Base-by-base conservation (phyloP, 2,329 filamentous ascomycete species). In the Orbilia javanica region DNA sequence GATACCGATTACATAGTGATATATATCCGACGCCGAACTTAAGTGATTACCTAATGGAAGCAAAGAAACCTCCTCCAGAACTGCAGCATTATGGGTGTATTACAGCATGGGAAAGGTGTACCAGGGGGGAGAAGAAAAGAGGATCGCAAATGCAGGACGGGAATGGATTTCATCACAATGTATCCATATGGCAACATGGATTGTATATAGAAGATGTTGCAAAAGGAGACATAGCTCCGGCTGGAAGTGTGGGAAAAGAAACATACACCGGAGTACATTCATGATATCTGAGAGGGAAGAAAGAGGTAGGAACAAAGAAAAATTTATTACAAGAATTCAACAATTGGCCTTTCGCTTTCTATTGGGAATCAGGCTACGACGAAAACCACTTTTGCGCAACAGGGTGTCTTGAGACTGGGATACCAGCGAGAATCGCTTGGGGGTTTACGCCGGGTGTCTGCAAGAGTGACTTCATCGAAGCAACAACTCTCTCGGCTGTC, bases 331-430 rank as follows among this genome's bases (percentile, higher is more conserved):
- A 78, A 78, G 67, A 78, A 71, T 72, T 72, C 67, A 76, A 66
- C 18, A 60, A n/a, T 42, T 57, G 60, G 34, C 34, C 64, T 67
- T 60, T 60, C 29, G 20, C 52, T 62, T 65, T 68, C 57, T 66
- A 62, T 68, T n/a, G 55, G 55, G 55, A 42, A 60, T 42, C 20
- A 60, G 55, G 55, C 67, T 78, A 78, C 22, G 74, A 93, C 82
- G 88, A 87, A 85, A 97, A 97, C 86, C 91, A 93, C 80, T 89
- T 89, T 84, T 91, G 90, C 77, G 96, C 93, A 10, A 89, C 91
- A 82, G 90, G 89, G 85, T 97, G 94, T 79, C 92, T 91, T 81
- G 97, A 93, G 1, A 91, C 90, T 11, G 90, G 89, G 82, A 98
- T 90, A 71, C 90, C 90, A 77, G 90, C 89, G 69, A 97, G 87